Percentiles rank a stretch among this genome's conserved stretches.
Evolutionary conservation across 2,329 filamentous ascomycete species (phyloP).

Genomic region (Talaromyces sp.): DNA sequence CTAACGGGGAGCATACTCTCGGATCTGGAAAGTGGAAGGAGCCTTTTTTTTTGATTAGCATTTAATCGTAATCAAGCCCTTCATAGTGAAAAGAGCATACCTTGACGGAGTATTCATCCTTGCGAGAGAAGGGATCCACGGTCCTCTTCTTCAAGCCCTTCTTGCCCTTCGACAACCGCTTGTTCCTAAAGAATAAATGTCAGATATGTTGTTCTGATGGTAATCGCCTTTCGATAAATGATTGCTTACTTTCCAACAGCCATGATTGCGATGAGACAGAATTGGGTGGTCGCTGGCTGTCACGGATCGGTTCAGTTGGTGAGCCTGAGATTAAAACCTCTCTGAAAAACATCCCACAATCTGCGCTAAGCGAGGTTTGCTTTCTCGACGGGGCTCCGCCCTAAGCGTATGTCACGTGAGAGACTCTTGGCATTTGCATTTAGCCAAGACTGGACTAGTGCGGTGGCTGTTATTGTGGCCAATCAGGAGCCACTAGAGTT

Average conservation of each 20-base stretch:
- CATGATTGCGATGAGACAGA: slow-evolving; percentile 63
- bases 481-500: not conserved
- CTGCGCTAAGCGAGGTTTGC: slow-evolving; percentile 44
- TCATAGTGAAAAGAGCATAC: slow-evolving; percentile 46
- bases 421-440: not conserved
- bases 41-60: slow-evolving; percentile 51
- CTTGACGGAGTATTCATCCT: slow-evolving; percentile 99
- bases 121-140: slow-evolving; percentile 93
- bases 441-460: not conserved
- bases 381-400: slow-evolving; percentile 28
- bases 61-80: not conserved
- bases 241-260: slow-evolving; percentile 72
- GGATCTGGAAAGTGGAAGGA: slow-evolving; percentile 88
- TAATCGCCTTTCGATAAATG: not conserved
- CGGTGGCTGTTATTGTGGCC: not conserved
- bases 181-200: slow-evolving; percentile 67
- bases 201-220: not conserved
- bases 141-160: slow-evolving; percentile 99
- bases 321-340: slow-evolving; percentile 11
- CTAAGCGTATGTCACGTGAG: slow-evolving; percentile 27
- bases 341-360: slow-evolving; percentile 46
- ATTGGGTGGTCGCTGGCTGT: slow-evolving; percentile 22
- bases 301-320: slow-evolving; percentile 28
- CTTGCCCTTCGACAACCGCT: slow-evolving; percentile 99
- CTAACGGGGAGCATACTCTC: slow-evolving; percentile 71